A percentile compares a stretch with the other conserved stretches of the same genome.
phyloP scores from a whole-genome alignment of 1,139 yeast species.

The Blastobotrys raffinosifermentans region DNA sequence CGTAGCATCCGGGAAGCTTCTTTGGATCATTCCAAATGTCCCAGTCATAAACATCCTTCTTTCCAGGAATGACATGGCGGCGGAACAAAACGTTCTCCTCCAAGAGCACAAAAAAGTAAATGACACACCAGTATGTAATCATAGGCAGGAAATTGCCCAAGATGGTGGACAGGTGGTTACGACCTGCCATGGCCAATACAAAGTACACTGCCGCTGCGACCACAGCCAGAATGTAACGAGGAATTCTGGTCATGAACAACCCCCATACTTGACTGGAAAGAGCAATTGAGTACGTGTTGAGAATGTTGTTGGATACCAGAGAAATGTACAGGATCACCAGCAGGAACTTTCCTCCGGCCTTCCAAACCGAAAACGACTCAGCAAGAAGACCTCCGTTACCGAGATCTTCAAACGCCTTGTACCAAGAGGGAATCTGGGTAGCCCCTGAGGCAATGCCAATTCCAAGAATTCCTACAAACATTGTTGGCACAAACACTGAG shows the following conservation, averaged over 20 bases:
- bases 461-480: constrained; percentile 73
- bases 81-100: constrained; percentile 77
- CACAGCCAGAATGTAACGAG: constrained; percentile 76
- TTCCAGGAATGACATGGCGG: constrained; percentile 38
- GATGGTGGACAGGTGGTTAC: constrained; percentile 66
- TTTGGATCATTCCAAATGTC: constrained; percentile 55
- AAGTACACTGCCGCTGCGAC: constrained; percentile 59
- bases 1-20: constrained; percentile 55
- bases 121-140: constrained; percentile 92
- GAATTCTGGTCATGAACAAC: constrained; percentile 52
- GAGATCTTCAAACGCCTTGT: constrained; percentile 45
- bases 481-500: constrained; percentile 66
- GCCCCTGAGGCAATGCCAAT: constrained; percentile 68
- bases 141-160: constrained; percentile 86
- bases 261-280: constrained; percentile 73
- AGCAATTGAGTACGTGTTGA: constrained; percentile 81
- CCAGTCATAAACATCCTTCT: constrained; percentile 40
- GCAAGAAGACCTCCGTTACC: constrained; percentile 79
- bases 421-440: constrained; percentile 51
- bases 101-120: constrained; percentile 63
- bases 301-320: constrained; percentile 70
- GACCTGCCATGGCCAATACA: constrained; percentile 54
- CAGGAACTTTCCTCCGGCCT: constrained; percentile 71
- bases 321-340: constrained; percentile 65
- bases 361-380: constrained; percentile 69